Evolutionary conservation across 768 basidiomycete genomes (phyloP), one percentile per base, ranked within the genome.

Genomic region (Russula lepida): DNA sequence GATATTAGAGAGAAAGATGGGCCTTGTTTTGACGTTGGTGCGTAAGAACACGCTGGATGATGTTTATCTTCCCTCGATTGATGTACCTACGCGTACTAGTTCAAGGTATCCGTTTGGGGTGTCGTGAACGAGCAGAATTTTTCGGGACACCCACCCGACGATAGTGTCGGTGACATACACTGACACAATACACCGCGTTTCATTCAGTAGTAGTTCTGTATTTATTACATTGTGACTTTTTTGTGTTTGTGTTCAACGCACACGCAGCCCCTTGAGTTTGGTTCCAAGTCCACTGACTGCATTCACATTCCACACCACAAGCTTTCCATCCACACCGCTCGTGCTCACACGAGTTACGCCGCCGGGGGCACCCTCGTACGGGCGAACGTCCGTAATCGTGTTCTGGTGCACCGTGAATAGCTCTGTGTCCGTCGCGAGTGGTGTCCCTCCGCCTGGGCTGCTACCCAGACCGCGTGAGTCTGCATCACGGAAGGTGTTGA

Each of bases 51-150:
- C 15, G 17, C 3, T 5, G 23, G 11, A 12, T 46, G 4, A 9
- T 23, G 1, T 17, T 28, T 12, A 3, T 6, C 4, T 2, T n/a
- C 7, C 32, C 21, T 33, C 9, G 23, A 28, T 28, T 17, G 17
- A 47, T 39, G 28, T 33, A 9, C 9, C 33, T 8, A 8, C 27
- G 21, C 35, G 6, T 67, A n/a, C n/a, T n/a, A 94, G 92, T 98
- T 94, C 82, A 95, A 97, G 75, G 93, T 89, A 0, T 95, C 95
- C 12, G 92, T 95, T 1, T 95, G 93, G 92, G 91, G 88, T 15
- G 88, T 95, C 56, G 87, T 97, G 71, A 90, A 88, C 70, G 87
- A 91, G 67, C 86, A 89, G 67, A 80, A 82, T 23, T 72, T 73
- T 28, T 64, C 65, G 9, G 56, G 25, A 47, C 32, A 54, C 9